These are phyloP conservation scores for Castanea crenata DNA, from an alignment of 306 rosid species.

Conservation along the genomic window DNA sequence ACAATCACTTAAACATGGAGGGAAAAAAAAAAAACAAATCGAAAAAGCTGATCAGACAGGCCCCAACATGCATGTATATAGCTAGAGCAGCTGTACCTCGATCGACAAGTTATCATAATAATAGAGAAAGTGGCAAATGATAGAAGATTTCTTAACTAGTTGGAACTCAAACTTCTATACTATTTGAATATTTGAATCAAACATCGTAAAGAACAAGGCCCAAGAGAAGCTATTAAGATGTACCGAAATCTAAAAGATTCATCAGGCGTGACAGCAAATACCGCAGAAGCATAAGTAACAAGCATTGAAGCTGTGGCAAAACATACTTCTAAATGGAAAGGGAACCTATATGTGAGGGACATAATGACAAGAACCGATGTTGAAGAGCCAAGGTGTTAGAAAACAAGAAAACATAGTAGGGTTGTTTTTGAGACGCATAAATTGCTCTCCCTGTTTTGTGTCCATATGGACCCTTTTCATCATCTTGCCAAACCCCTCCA, in stretches of 20 bases:
- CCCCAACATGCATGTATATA: too few relatives aligned
- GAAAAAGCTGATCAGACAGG: too few relatives aligned
- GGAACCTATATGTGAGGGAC: slow-evolving; percentile 22
- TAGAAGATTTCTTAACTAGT: too few relatives aligned
- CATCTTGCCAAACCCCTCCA: slow-evolving; percentile 48
- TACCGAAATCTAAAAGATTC: slow-evolving; percentile 18
- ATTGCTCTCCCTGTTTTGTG: slow-evolving; percentile 22
- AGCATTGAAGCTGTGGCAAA: slow-evolving; percentile 27
- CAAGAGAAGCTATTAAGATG: slow-evolving; percentile 11
- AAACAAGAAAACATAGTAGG: slow-evolving; percentile 27
- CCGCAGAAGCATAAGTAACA: slow-evolving; percentile 25
- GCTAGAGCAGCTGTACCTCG: too few relatives aligned
- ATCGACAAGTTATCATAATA: too few relatives aligned
- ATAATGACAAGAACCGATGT: slow-evolving; percentile 20
- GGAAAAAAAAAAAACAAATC: too few relatives aligned
- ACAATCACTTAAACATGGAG: too few relatives aligned
- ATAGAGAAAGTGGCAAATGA: too few relatives aligned
- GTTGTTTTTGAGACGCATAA: background rate
- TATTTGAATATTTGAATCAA: background rate
- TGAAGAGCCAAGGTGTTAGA: slow-evolving; percentile 32
- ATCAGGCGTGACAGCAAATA: slow-evolving; percentile 27
- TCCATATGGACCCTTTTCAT: background rate
- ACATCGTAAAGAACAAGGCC: slow-evolving; percentile 5
- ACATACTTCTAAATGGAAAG: slow-evolving; percentile 21
- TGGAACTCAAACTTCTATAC: too few relatives aligned